Base-by-base conservation (phyloP, 106 monocot genomes). In the Platanthera guangdongensis region DNA sequence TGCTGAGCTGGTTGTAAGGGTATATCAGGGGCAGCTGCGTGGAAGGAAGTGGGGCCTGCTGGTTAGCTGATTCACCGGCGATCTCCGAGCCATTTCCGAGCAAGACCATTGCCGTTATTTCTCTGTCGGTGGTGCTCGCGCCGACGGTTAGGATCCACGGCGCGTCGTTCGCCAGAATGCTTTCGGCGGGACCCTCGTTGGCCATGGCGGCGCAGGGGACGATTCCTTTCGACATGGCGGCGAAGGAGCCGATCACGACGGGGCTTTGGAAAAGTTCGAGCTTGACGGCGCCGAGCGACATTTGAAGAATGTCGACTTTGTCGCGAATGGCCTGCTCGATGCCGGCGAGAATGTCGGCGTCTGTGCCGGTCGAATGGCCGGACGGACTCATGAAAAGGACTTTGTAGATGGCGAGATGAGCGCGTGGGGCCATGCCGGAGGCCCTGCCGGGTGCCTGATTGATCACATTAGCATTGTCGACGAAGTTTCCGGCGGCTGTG, bases 141-240 rank as follows among this genome's bases (percentile, higher is more conserved):
- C 77, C 77, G 8, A 82, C 77, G 7, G 77, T 82, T 16, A 82
- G 47, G n/a, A 82, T 64, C 82, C 82, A 82, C 0, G 82, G 82
- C 11, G 77, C 82, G 39, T 82, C 82, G 50, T 82, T 77, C 6
- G 62, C 16, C 6, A 82, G 8, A 8, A 57, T 14, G 50, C 60
- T 62, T 4, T 11, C 8, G 3, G 25, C 16, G 1, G 82, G 77
- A 0, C 82, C 82, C 0, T 57, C 72, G 12, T 82, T 82, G 8
- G 39, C 72, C 0, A 69, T 49, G 4, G 77, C 59, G 15, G 60
- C 70, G 12, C 76, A 71, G 6, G 73, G 49, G 71, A 82, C 18
- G 9, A 82, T 77, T 3, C 77, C 72, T 52, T 51, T 71, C 3
- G 22, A 19, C 0, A 73, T 45, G 5, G 82, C 82, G 0, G 72